These are phyloP conservation scores for Magnusiomyces tetraspermus DNA, from an alignment of 1,139 yeast genomes.

Conservation along the genomic window DNA sequence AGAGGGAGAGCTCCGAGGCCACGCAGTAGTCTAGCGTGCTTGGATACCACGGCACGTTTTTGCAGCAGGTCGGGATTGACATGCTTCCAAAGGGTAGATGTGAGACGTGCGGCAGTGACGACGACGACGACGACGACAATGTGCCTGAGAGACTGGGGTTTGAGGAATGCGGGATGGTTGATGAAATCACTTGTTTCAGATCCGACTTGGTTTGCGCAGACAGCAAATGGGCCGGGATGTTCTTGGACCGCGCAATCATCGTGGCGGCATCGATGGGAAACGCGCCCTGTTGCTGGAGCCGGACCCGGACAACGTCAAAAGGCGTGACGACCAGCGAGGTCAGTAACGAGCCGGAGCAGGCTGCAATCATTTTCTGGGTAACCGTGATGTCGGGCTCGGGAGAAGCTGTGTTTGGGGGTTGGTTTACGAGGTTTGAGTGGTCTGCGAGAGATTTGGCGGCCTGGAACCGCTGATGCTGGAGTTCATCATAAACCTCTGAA, in stretches of 20 bases:
- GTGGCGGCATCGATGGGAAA: slow-evolving; percentile 21
- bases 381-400: slow-evolving; percentile 33
- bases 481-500: slow-evolving; percentile 15
- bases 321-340: slow-evolving; percentile 83
- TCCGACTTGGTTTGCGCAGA: slow-evolving; percentile 20
- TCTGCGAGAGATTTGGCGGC: too few species aligned
- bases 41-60: slow-evolving; percentile 36
- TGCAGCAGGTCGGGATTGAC: slow-evolving; percentile 33
- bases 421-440: neutral
- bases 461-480: neutral
- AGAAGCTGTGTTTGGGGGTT: neutral
- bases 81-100: slow-evolving; percentile 10
- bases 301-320: slow-evolving; percentile 82
- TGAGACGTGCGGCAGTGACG: neutral
- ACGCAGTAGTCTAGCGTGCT: slow-evolving; percentile 34
- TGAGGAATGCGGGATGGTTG: slow-evolving; percentile 21
- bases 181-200: slow-evolving; percentile 11
- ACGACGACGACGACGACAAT: neutral
- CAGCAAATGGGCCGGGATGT: slow-evolving; percentile 23
- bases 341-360: slow-evolving; percentile 81
- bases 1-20: slow-evolving; percentile 30
- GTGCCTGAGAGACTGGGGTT: neutral
- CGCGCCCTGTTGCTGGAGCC: slow-evolving; percentile 77
- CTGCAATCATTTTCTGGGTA: slow-evolving; percentile 72
- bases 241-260: slow-evolving; percentile 16